A percentile compares a stretch with the other conserved stretches of the same genome.
These are phyloP conservation scores for Aquilaria agallochum DNA, from an alignment of 441 rosid genomes.

Conservation along the genomic window DNA sequence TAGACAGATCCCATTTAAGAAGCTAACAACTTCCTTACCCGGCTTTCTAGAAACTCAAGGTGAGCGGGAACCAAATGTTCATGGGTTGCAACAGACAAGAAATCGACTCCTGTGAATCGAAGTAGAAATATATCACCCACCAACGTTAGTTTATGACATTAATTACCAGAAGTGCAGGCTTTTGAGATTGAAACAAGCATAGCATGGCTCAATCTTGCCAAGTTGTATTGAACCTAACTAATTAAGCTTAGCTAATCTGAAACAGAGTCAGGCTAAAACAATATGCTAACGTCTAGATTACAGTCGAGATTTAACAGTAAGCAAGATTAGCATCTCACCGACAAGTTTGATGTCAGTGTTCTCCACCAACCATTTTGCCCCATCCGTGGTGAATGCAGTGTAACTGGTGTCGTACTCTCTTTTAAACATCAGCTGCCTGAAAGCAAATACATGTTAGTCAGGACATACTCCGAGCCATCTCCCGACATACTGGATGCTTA, in stretches of 20 bases:
- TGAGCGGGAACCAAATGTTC: slow-evolving; percentile 43
- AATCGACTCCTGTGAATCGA: slow-evolving; percentile 46
- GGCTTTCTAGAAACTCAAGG: slow-evolving; percentile 39
- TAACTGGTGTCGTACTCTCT: slow-evolving; percentile 55
- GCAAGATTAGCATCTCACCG: slow-evolving; percentile 27
- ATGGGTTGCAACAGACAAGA: slow-evolving; percentile 50
- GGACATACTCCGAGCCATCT: no score
- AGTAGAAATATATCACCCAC: background rate
- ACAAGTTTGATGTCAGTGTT: slow-evolving; percentile 68
- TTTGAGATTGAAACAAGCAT: no score
- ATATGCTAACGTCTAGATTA: no score
- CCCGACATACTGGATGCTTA: no score
- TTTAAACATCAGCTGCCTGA: slow-evolving; percentile 58
- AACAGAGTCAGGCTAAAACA: no score
- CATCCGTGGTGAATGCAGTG: slow-evolving; percentile 50
- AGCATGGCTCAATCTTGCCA: no score
- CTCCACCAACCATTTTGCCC: slow-evolving; percentile 59
- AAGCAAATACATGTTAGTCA: background rate
- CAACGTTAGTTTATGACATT: no score
- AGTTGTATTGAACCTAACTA: no score
- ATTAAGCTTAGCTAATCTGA: no score
- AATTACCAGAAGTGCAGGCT: no score
- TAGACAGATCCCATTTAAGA: background rate
- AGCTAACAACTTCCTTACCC: slow-evolving; percentile 35
- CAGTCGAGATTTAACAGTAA: no score